These are phyloP conservation scores for Corymbia maculata DNA, from an alignment of 345 rosid species.

Conservation along the genomic window DNA sequence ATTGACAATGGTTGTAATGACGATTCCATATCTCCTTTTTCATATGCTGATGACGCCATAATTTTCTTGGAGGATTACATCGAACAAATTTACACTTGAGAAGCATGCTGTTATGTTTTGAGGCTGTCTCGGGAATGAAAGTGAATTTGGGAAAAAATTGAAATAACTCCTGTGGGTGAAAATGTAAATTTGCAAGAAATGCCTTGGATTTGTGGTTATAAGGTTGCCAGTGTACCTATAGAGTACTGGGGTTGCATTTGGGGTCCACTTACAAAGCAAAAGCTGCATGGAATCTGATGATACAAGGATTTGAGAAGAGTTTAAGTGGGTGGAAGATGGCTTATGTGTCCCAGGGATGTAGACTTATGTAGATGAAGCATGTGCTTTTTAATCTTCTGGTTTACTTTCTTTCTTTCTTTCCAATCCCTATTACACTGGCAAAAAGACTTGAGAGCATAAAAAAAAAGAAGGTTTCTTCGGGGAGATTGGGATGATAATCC, in stretches of 20 bases:
- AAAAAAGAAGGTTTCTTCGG: not conserved
- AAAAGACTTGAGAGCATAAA: not conserved
- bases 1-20: not conserved
- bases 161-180: not conserved
- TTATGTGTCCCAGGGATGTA: not conserved
- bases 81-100: not conserved
- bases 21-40: not conserved
- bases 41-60: not conserved
- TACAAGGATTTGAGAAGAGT: not conserved
- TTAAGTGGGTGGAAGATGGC: not conserved
- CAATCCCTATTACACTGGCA: not conserved
- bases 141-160: not conserved
- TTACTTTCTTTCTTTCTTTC: not conserved
- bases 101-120: not conserved
- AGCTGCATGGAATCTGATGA: not conserved
- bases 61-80: not conserved
- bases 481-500: not conserved
- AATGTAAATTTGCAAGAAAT: not conserved
- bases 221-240: not conserved
- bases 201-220: not conserved
- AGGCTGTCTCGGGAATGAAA: not conserved
- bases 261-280: not conserved
- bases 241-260: not conserved
- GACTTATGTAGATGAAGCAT: not conserved
- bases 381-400: not conserved